Evolutionary conservation across 2,329 filamentous ascomycete genomes (phyloP).

Genomic region (Fusarium sp.): DNA sequence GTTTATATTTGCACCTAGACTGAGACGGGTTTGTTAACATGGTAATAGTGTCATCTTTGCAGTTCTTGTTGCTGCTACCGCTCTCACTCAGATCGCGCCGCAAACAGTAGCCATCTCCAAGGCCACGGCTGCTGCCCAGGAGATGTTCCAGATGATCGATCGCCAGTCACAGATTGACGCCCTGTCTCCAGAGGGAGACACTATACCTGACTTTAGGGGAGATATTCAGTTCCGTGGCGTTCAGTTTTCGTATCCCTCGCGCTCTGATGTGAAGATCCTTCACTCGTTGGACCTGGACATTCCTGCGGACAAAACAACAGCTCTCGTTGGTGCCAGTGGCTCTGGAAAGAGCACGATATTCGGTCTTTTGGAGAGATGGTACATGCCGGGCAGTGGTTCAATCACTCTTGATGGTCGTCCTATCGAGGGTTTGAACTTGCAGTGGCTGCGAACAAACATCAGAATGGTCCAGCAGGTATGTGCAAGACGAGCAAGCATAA

Average conservation of each 20-base stretch:
- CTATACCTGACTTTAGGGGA: conserved; percentile 49
- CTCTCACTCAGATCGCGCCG: conserved; percentile 60
- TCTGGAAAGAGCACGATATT: conserved; percentile 69
- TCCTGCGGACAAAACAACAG: conserved; percentile 60
- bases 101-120: conserved; percentile 59
- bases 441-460: conserved; percentile 65
- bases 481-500: too few relatives aligned
- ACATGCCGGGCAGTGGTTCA: conserved; percentile 59
- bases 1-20: conserved; percentile 10
- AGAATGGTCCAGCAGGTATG: conserved; percentile 60
- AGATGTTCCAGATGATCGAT: conserved; percentile 61
- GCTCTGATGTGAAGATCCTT: conserved; percentile 61
- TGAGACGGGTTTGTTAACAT: neutral
- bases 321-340: conserved; percentile 67
- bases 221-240: conserved; percentile 62
- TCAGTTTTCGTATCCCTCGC: conserved; percentile 67
- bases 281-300: conserved; percentile 56
- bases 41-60: conserved; percentile 57
- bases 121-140: conserved; percentile 58
- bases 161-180: conserved; percentile 58
- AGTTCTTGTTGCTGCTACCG: conserved; percentile 58
- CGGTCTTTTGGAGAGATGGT: conserved; percentile 69
- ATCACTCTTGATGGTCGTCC: conserved; percentile 59
- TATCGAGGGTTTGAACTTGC: conserved; percentile 58
- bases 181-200: conserved; percentile 51